A percentile compares a stretch with the other conserved stretches of the same genome.
phyloP scores from a whole-genome alignment of 768 basidiomycete genomes.

The Russula sp. region DNA sequence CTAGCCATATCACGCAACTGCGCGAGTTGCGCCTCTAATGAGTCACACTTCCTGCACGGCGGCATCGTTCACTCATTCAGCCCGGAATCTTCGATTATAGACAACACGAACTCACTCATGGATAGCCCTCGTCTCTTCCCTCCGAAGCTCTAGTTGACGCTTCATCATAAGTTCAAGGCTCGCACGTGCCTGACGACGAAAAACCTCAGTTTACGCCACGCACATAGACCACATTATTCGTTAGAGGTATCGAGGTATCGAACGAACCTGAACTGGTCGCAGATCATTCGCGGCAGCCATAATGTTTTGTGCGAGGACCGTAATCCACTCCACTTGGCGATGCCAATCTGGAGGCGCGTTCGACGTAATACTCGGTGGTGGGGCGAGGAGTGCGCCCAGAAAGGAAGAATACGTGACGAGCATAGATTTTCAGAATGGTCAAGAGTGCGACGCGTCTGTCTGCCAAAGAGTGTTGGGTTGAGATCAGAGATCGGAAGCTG shows the following conservation, averaged over 20 bases:
- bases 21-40: slow-evolving; percentile 59
- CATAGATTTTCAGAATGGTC: slow-evolving; percentile 69
- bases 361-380: slow-evolving; percentile 54
- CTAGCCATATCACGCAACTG: slow-evolving; percentile 43
- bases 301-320: slow-evolving; percentile 75
- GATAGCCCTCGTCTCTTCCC: slow-evolving; percentile 65
- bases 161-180: slow-evolving; percentile 82
- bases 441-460: slow-evolving; percentile 76
- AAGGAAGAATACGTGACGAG: slow-evolving; percentile 77
- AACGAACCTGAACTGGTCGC: slow-evolving; percentile 75
- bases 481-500: background rate
- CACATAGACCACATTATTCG: background rate
- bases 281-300: slow-evolving; percentile 89
- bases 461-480: slow-evolving; percentile 34
- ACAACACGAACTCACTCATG: slow-evolving; percentile 64
- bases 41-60: slow-evolving; percentile 63
- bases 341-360: slow-evolving; percentile 64
- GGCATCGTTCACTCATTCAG: background rate
- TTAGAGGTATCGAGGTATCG: background rate
- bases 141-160: slow-evolving; percentile 68
- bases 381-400: slow-evolving; percentile 60
- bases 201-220: background rate
- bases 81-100: background rate
- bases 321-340: slow-evolving; percentile 76
- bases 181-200: slow-evolving; percentile 61